Evolutionary conservation across 208 protist genomes (phyloP), one percentile per base, ranked within the genome.

Genomic region (Leishmania martiniquensis): DNA sequence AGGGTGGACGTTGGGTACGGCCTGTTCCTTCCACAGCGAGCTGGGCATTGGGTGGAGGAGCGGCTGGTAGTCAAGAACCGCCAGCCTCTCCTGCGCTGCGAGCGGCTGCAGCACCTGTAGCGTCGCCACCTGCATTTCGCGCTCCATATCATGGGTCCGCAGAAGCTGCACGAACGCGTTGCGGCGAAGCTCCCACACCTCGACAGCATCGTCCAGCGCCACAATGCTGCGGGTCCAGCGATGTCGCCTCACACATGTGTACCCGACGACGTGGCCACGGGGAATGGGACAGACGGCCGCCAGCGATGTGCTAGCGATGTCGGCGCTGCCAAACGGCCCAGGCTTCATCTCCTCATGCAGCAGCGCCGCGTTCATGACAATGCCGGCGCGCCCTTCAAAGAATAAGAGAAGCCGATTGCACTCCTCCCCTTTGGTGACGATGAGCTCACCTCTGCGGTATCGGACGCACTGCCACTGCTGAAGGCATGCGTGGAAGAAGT

Each of bases 101-200:
- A 96, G 84, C n/a, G 92, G 92, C 73, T 96, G 92, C 65, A 96
- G 75, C 32, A 96, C 70, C 85, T 96, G 92, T 71, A 92, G 84
- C 20, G 85, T 80, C 17, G 89, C 85, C 22, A 70, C 81, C 59
- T 89, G 83, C 82, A 95, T 87, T 51, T 80, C 80, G 20, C 77
- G 73, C 59, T 93, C 87, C 34, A 94, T 68, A 15, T 81, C 78
- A 73, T 91, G 78, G 62, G 84, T 85, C 62, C 87, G 85, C 44
- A 96, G 82, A 29, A 96, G 82, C 44, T 86, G 75, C 57, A 95
- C 86, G 47, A 95, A 89, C 29, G n/a, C 49, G 45, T 59, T 76
- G 15, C 92, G 90, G 39, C 81, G 89, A 39, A 96, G 54, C 75
- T 93, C 89, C 85, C 89, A 94, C 85, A 96, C 90, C 81, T 96